A percentile compares a stretch with the other conserved stretches of the same genome.
Conservation (phyloP, 129 eudicot species). For the Oenanthe sinensis region DNA sequence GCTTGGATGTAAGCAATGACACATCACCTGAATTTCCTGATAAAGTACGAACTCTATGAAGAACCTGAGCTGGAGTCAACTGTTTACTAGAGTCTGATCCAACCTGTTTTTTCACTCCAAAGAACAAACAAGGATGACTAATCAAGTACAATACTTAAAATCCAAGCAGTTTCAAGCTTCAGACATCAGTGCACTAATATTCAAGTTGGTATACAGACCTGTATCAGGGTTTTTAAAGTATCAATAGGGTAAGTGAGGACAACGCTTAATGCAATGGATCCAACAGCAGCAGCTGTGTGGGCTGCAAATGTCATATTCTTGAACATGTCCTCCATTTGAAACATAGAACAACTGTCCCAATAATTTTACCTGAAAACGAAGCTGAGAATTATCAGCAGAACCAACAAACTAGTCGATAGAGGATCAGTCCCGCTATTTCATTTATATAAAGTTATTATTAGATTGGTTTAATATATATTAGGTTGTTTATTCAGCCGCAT, state of each 20-base stretch:
- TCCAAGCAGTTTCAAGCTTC: neutral
- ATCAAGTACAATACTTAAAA: neutral
- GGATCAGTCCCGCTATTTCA: neutral
- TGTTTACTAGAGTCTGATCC: constrained; percentile 67
- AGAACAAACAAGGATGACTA: constrained; percentile 1
- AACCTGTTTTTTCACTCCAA: constrained; percentile 38
- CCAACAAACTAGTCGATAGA: neutral
- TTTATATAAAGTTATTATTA: neutral
- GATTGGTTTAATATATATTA: neutral
- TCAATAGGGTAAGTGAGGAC: constrained; percentile 69
- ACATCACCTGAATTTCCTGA: constrained; percentile 65
- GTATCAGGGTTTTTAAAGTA: constrained; percentile 67
- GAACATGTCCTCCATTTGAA: constrained; percentile 63
- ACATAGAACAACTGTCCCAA: neutral
- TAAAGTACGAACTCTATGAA: constrained; percentile 47
- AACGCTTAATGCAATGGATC: constrained; percentile 55
- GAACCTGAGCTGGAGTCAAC: constrained; percentile 46
- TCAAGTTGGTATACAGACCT: constrained; percentile 31
- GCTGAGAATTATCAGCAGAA: neutral
- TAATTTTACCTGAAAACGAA: neutral
- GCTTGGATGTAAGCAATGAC: neutral
- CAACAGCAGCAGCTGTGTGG: constrained; percentile 60
- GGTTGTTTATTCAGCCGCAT: neutral
- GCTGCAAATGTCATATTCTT: constrained; percentile 57
- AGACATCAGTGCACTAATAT: neutral